Evolutionary conservation across 352 stramenopile genomes (phyloP).

Genomic region (Nothophytophthora sp.): DNA sequence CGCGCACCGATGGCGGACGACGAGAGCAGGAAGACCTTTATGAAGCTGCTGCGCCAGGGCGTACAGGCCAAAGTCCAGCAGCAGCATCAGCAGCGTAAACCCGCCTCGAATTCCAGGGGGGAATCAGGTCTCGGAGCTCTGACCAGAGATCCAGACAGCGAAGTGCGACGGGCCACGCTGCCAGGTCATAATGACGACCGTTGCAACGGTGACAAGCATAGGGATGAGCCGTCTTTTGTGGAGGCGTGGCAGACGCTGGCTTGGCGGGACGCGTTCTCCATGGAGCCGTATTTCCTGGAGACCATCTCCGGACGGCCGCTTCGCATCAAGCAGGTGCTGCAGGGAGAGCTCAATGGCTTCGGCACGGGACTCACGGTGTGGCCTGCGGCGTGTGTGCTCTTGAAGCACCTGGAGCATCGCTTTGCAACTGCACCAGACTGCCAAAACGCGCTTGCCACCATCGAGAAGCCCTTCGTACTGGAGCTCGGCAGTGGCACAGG

Average conservation of each 20-base stretch:
- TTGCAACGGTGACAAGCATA: background rate
- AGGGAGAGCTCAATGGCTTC: conserved; percentile 82
- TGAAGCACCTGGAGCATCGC: conserved; percentile 80
- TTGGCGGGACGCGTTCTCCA: conserved; percentile 75
- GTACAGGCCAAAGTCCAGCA: conserved; percentile 54
- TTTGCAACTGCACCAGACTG: conserved; percentile 19
- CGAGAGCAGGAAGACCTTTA: conserved; percentile 39
- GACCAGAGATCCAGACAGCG: conserved; percentile 3
- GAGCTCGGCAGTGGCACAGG: conserved; percentile 94
- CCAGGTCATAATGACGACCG: conserved; percentile 8
- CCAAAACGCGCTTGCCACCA: conserved; percentile 23
- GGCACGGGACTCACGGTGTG: conserved; percentile 83
- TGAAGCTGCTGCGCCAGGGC: conserved; percentile 62
- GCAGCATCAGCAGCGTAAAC: conserved; percentile 18
- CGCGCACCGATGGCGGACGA: conserved; percentile 16
- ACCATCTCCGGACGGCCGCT: conserved; percentile 40
- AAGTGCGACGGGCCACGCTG: conserved; percentile 19
- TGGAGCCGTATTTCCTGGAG: conserved; percentile 64
- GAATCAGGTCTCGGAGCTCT: conserved; percentile 15
- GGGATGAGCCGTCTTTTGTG: conserved; percentile 5
- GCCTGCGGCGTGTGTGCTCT: conserved; percentile 76
- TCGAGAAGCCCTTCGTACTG: conserved; percentile 54
- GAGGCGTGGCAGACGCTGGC: conserved; percentile 66
- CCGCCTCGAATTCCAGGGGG: background rate
- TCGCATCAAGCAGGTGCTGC: conserved; percentile 70